phyloP scores from a whole-genome alignment of 257 asterid genomes.

The Eustoma russellianum region DNA sequence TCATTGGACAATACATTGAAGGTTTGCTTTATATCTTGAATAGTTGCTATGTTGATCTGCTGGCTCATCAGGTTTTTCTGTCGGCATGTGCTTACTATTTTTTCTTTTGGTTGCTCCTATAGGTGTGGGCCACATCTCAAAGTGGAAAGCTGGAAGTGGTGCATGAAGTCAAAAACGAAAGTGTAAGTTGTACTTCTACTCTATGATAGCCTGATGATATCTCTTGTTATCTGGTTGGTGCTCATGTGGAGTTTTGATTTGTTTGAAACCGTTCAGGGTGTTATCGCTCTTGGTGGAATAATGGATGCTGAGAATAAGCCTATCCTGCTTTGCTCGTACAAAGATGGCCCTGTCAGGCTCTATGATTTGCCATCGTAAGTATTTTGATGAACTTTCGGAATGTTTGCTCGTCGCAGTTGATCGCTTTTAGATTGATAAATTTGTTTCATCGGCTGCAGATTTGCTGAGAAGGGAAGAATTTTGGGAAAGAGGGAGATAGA shows the following conservation, averaged over 20 bases:
- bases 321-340: conserved; percentile 37
- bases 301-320: conserved; percentile 31
- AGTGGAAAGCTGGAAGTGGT: conserved; percentile 30
- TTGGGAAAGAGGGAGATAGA: conserved; percentile 21
- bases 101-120: background rate
- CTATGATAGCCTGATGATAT: background rate
- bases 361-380: conserved; percentile 52
- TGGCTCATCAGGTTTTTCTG: background rate
- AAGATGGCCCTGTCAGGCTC: conserved; percentile 34
- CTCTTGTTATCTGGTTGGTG: background rate
- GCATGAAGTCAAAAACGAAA: conserved; percentile 25
- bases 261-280: conserved; percentile 1
- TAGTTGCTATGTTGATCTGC: background rate
- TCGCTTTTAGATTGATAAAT: background rate
- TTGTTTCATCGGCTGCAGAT: conserved; percentile 15
- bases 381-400: background rate
- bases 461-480: conserved; percentile 47
- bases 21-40: conserved; percentile 10
- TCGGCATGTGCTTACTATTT: background rate
- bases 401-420: background rate
- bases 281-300: conserved; percentile 32
- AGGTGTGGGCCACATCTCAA: conserved; percentile 41
- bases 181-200: conserved; percentile 9
- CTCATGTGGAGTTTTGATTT: background rate
- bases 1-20: conserved; percentile 55